A percentile compares a stretch with the other conserved stretches of the same genome.
These are phyloP conservation scores for Neurospora tetrasperma DNA, from an alignment of 495 filamentous ascomycete species.

Conservation along the genomic window DNA sequence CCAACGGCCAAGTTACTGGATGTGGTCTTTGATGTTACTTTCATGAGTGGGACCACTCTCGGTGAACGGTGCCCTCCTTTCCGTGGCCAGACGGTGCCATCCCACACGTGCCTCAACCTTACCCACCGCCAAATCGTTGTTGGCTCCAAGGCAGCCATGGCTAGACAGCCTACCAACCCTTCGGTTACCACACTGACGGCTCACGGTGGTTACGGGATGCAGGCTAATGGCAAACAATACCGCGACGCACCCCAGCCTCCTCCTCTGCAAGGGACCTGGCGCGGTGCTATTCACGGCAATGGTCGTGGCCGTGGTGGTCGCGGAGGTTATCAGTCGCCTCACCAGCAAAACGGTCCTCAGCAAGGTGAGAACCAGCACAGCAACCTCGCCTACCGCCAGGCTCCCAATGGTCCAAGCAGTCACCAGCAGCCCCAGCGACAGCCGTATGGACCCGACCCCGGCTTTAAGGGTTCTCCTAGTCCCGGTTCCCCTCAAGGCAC, in stretches of 20 bases:
- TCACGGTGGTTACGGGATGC: slow-evolving; percentile 33
- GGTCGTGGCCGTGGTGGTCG: slow-evolving; percentile 25
- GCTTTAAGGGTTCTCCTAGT: slow-evolving; percentile 6
- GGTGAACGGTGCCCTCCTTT: slow-evolving; percentile 88
- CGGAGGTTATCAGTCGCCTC: slow-evolving; percentile 17
- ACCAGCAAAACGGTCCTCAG: slow-evolving; percentile 13
- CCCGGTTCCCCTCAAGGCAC: slow-evolving; percentile 9
- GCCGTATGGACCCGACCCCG: slow-evolving; percentile 5
- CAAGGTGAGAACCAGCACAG: slow-evolving; percentile 33
- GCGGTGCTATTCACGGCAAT: slow-evolving; percentile 49
- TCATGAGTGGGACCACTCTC: slow-evolving; percentile 91
- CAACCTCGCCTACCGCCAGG: slow-evolving; percentile 28
- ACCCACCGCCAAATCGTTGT: slow-evolving; percentile 71
- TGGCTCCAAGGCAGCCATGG: slow-evolving; percentile 54
- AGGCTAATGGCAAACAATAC: slow-evolving; percentile 53
- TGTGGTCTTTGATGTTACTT: slow-evolving; percentile 83
- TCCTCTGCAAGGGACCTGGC: slow-evolving; percentile 61
- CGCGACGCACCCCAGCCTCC: slow-evolving; percentile 56
- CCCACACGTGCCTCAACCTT: slow-evolving; percentile 76
- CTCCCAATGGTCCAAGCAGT: slow-evolving; percentile 2
- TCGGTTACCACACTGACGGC: slow-evolving; percentile 51
- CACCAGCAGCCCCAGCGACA: slow-evolving; percentile 14
- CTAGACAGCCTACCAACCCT: slow-evolving; percentile 44
- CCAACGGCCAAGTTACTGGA: slow-evolving; percentile 73
- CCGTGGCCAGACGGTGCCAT: slow-evolving; percentile 84